Conservation (phyloP, 1,284 basidiomycete genomes). For the Neonothopanus nambi region DNA sequence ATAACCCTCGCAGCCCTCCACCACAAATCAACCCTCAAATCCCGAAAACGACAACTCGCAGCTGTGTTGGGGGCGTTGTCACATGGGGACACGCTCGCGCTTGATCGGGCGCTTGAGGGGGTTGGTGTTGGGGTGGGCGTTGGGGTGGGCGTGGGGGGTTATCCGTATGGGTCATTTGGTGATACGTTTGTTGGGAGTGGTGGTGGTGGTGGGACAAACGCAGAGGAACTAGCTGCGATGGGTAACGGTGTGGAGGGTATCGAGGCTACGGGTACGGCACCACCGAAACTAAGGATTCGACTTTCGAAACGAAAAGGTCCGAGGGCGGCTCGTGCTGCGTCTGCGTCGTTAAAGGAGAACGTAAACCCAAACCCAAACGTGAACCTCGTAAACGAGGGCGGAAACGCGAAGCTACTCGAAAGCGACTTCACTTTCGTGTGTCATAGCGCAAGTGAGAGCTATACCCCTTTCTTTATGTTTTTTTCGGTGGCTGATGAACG, state of each 20-base stretch:
- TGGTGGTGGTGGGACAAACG: background rate
- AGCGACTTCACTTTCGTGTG: slow-evolving; percentile 59
- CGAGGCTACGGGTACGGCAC: no score
- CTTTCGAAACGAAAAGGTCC: slow-evolving; percentile 31
- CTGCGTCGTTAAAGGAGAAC: background rate
- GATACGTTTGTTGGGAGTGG: background rate
- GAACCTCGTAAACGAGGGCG: background rate
- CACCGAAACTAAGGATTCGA: slow-evolving; percentile 28
- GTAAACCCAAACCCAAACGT: background rate
- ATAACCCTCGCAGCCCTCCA: slow-evolving; percentile 69
- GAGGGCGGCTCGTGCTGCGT: slow-evolving; percentile 26
- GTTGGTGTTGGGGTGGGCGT: no score
- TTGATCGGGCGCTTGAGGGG: slow-evolving; percentile 71
- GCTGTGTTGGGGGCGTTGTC: slow-evolving; percentile 64
- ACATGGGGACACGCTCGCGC: slow-evolving; percentile 64
- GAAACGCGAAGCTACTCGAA: slow-evolving; percentile 31
- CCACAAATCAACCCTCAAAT: slow-evolving; percentile 71
- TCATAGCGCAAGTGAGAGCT: slow-evolving; percentile 68
- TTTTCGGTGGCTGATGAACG: slow-evolving; percentile 24
- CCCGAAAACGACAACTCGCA: slow-evolving; percentile 65
- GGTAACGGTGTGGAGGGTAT: background rate
- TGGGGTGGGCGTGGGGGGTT: no score
- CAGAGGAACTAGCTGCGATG: background rate
- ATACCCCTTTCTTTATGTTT: slow-evolving; percentile 25
- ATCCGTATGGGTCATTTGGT: background rate